Conservation (phyloP, 2,329 filamentous ascomycete genomes). For the Lachnellula occidentalis region DNA sequence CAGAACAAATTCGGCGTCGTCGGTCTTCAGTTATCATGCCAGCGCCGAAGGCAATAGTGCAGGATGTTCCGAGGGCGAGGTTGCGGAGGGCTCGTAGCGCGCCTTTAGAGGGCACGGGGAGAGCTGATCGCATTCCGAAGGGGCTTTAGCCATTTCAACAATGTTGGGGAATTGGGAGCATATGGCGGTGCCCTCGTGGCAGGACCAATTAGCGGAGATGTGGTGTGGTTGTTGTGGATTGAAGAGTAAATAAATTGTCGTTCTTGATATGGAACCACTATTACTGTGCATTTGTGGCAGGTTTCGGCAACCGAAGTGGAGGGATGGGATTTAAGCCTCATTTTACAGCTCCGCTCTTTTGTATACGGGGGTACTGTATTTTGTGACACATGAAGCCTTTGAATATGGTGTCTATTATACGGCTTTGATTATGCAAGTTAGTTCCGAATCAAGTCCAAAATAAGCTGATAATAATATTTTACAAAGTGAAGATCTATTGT, state of each 20-base stretch:
- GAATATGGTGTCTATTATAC: too few relatives aligned
- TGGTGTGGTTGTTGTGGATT: background rate
- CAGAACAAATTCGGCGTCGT: slow-evolving; percentile 47
- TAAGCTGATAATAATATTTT: background rate
- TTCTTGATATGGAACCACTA: background rate
- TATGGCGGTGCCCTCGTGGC: background rate
- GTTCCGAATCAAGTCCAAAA: too few relatives aligned
- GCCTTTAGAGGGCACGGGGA: slow-evolving; percentile 49
- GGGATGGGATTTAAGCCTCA: too few relatives aligned
- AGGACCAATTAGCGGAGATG: background rate
- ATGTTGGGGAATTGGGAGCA: background rate
- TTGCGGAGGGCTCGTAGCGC: slow-evolving; percentile 51
- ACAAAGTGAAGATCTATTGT: slow-evolving; percentile 30
- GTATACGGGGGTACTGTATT: too few relatives aligned
- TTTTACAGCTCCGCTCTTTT: too few relatives aligned
- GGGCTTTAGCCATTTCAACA: slow-evolving; percentile 19
- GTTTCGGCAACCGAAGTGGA: too few relatives aligned
- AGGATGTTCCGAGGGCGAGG: slow-evolving; percentile 51
- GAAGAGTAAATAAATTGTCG: background rate
- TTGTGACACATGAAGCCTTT: too few relatives aligned
- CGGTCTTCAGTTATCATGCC: slow-evolving; percentile 50
- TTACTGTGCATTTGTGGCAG: too few relatives aligned
- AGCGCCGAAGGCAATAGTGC: slow-evolving; percentile 41
- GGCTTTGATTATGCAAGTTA: too few relatives aligned
- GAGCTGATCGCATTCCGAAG: slow-evolving; percentile 31